Percentiles rank a stretch among this genome's conserved stretches.
phyloP scores from a whole-genome alignment of 495 filamentous ascomycete species.

The Daldinia childiae region DNA sequence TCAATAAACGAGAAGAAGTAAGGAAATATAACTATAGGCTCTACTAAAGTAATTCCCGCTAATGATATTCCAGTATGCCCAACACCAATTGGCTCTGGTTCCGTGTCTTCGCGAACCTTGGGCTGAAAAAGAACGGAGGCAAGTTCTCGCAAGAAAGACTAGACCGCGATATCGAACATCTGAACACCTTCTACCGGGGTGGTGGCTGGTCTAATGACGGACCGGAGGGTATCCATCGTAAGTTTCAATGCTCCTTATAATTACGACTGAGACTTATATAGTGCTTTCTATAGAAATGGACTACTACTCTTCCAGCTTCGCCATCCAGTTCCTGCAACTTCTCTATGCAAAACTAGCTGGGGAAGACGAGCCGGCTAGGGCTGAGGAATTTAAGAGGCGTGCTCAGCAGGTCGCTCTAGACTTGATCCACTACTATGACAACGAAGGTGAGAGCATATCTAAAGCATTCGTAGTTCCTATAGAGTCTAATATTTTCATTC shows the following conservation, averaged over 20 bases:
- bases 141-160: conserved; percentile 71
- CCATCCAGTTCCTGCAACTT: conserved; percentile 80
- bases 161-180: conserved; percentile 76
- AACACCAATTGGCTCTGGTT: conserved; percentile 79
- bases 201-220: conserved; percentile 85
- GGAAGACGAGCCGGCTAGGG: conserved; percentile 70
- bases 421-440: conserved; percentile 78
- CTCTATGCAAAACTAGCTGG: conserved; percentile 78
- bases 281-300: conserved; percentile 66
- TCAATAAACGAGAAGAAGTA: conserved; percentile 77
- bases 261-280: background rate
- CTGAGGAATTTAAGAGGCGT: conserved; percentile 73
- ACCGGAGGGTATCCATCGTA: conserved; percentile 73
- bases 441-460: conserved; percentile 56
- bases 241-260: conserved; percentile 13
- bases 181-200: conserved; percentile 81
- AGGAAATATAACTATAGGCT: conserved; percentile 7
- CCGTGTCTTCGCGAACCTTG: conserved; percentile 82
- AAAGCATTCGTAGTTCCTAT: background rate
- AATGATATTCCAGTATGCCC: conserved; percentile 56
- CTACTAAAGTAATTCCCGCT: conserved; percentile 1
- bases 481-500: background rate
- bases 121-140: conserved; percentile 74
- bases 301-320: conserved; percentile 83
- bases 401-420: conserved; percentile 72